phyloP scores from a whole-genome alignment of 768 basidiomycete species.

The Hirschioporus abietinus region DNA sequence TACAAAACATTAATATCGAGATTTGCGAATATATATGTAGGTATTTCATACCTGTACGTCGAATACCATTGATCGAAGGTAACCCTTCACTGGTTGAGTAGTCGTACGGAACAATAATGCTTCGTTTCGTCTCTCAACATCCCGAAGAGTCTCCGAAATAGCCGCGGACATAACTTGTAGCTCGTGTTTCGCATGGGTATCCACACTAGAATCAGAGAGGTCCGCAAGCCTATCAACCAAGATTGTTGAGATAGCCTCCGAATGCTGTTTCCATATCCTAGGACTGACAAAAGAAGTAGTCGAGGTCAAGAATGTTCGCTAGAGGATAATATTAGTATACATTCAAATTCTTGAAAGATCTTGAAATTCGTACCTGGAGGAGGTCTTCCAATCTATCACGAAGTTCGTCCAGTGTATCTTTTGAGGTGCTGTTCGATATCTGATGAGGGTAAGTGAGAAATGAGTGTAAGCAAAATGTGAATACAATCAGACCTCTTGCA shows the following conservation, averaged over 20 bases:
- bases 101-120: slow-evolving; percentile 70
- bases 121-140: slow-evolving; percentile 73
- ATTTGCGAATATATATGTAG: not conserved
- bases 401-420: slow-evolving; percentile 49
- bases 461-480: not conserved
- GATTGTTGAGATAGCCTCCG: slow-evolving; percentile 39
- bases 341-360: not conserved
- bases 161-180: slow-evolving; percentile 39
- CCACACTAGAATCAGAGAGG: slow-evolving; percentile 17
- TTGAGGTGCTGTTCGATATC: slow-evolving; percentile 51
- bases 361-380: slow-evolving; percentile 46
- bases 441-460: slow-evolving; percentile 23
- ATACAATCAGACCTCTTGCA: slow-evolving; percentile 49
- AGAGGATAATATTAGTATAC: slow-evolving; percentile 5
- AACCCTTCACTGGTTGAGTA: slow-evolving; percentile 54
- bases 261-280: slow-evolving; percentile 55
- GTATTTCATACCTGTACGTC: slow-evolving; percentile 40
- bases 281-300: slow-evolving; percentile 76
- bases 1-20: slow-evolving; percentile 22
- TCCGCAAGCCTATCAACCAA: slow-evolving; percentile 35
- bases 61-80: slow-evolving; percentile 54
- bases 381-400: slow-evolving; percentile 49
- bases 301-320: slow-evolving; percentile 67
- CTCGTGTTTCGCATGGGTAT: slow-evolving; percentile 34
- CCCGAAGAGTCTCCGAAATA: slow-evolving; percentile 55